Percentiles rank a stretch among this genome's conserved stretches.
Evolutionary conservation across 1,284 basidiomycete species (phyloP).

Genomic region (Fomitiporia mediterranea): DNA sequence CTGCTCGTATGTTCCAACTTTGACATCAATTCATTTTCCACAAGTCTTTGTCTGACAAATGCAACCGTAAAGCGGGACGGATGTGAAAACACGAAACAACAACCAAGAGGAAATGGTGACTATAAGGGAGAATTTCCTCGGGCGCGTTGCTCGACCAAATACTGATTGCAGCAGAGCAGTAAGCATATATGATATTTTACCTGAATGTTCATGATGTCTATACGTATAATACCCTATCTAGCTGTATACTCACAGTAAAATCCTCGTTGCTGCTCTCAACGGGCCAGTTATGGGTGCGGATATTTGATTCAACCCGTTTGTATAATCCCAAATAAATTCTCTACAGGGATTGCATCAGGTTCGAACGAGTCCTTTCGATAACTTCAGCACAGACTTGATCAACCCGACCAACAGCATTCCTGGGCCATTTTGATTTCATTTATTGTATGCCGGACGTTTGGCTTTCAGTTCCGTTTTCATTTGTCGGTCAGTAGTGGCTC

Average conservation of each 20-base stretch:
- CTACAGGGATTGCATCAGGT: slow-evolving; percentile 64
- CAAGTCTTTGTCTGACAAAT: background rate
- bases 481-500: slow-evolving; percentile 47
- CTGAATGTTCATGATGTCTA: no score
- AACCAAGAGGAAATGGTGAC: slow-evolving; percentile 24
- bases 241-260: slow-evolving; percentile 62
- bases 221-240: slow-evolving; percentile 29
- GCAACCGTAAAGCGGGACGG: slow-evolving; percentile 41
- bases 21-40: no score
- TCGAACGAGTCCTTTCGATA: slow-evolving; percentile 18
- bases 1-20: slow-evolving; percentile 64
- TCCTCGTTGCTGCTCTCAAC: slow-evolving; percentile 61
- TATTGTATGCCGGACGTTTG: slow-evolving; percentile 59
- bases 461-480: slow-evolving; percentile 63
- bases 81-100: slow-evolving; percentile 38
- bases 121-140: slow-evolving; percentile 38
- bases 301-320: background rate
- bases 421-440: slow-evolving; percentile 71
- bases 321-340: background rate
- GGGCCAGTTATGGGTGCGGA: slow-evolving; percentile 64
- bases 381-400: no score
- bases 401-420: slow-evolving; percentile 54
- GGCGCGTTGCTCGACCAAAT: slow-evolving; percentile 43
- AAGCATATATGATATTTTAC: slow-evolving; percentile 24
- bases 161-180: slow-evolving; percentile 62